Conservation (phyloP, 805 yeast genomes). For the Nakazawaea populi region DNA sequence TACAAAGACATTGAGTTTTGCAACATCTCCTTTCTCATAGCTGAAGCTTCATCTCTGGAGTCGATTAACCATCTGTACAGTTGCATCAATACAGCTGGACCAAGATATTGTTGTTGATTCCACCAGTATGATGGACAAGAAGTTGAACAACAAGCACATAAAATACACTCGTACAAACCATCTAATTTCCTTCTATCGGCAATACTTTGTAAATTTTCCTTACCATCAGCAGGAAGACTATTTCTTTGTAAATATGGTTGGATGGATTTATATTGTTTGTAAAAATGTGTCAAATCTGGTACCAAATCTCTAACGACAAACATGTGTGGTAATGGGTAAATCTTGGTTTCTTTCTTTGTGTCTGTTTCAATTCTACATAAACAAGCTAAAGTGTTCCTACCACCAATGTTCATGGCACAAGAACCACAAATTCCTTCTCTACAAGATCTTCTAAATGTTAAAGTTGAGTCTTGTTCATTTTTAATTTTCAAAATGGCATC, state of each 20-base stretch:
- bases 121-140: conserved; percentile 99
- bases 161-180: conserved; percentile 94
- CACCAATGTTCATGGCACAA: conserved; percentile 99
- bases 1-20: conserved; percentile 96
- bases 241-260: conserved; percentile 93
- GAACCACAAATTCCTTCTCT: conserved; percentile 99
- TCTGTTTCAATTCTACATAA: conserved; percentile 88
- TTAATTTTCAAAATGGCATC: conserved; percentile 94
- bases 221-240: conserved; percentile 78
- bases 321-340: conserved; percentile 98
- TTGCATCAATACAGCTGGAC: conserved; percentile 99
- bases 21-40: conserved; percentile 76
- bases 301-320: conserved; percentile 95
- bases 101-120: conserved; percentile 98
- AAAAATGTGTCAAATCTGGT: conserved; percentile 95
- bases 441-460: conserved; percentile 96
- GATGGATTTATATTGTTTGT: conserved; percentile 96
- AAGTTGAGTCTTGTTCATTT: conserved; percentile 92
- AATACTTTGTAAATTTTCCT: conserved; percentile 84
- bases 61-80: conserved; percentile 99
- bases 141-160: conserved; percentile 98
- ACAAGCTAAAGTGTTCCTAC: conserved; percentile 95
- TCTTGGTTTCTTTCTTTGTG: conserved; percentile 66
- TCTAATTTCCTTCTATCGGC: conserved; percentile 95
- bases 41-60: conserved; percentile 89